Base-by-base conservation (phyloP, 164 flowering plant genomes). In the Liriodendron chinense region DNA sequence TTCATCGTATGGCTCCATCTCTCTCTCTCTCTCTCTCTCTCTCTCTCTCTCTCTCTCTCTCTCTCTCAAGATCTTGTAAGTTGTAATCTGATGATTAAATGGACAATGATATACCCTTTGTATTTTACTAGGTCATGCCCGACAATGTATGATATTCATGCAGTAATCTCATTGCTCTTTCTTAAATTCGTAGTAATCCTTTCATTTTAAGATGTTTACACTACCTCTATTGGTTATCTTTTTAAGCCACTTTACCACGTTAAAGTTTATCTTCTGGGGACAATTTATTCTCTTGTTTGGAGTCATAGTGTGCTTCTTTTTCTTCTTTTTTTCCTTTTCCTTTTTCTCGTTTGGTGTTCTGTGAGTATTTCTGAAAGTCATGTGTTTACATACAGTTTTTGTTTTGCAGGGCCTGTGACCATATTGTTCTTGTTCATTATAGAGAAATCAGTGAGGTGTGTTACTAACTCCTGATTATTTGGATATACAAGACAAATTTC, bases 351-450 rank as follows among this genome's bases (percentile, higher is more conserved):
- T 9, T 13, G 59, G 59, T 9, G 3, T 53, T 16, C 59, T 53
- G 59, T 10, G 59, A 53, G 18, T 16, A 53, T 53, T 20, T 26
- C 28, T 18, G 18, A 26, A 66, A 66, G 28, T 26, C 47, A 25
- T 16, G 18, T 14, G n/a, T 20, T 66, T 14, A 25, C 47, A 14
- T 66, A 66, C 18, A 66, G 10, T 28, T 28, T 14, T 25, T 64
- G 25, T 5, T 81, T 82, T 73, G 77, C 94, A 94, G 98, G 89
- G 91, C 88, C 65, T 82, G 77, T 70, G 95, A 91, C 34, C 97
- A 92, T 79, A 90, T 94, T 78, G 98, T 94, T 77, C 94, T 94
- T 65, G 98, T 94, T 77, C 98, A 94, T 77, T 94, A 94, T 79
- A 89, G 97, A 84, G 92, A 94, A 28, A 84, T 89, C 47, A 78